Percentiles rank a stretch among this genome's conserved stretches.
Conservation (phyloP, 306 rosid species). For the Medicago arabica region DNA sequence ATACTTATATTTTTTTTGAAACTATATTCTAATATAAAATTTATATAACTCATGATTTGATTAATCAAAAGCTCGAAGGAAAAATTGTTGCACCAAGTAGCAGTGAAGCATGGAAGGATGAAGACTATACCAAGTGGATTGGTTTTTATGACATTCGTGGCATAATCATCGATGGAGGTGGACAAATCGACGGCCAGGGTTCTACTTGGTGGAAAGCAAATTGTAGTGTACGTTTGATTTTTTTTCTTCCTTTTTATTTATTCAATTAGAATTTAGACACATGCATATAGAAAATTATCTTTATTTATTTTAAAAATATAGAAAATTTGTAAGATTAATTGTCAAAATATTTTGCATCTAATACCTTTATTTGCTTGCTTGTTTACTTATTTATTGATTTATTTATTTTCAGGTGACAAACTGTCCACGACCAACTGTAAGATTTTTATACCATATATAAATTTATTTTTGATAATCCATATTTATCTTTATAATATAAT, state of each 20-base stretch:
- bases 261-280: too few relatives aligned
- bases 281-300: background rate
- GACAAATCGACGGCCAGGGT: slow-evolving; percentile 39
- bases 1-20: background rate
- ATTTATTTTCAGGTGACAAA: background rate
- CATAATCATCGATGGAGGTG: slow-evolving; percentile 36
- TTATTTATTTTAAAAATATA: too few relatives aligned
- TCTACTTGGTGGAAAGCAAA: slow-evolving; percentile 37
- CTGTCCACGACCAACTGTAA: slow-evolving; percentile 38
- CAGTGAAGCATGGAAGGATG: background rate
- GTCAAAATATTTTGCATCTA: too few relatives aligned
- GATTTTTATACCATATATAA: background rate
- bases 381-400: too few relatives aligned
- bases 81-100: slow-evolving; percentile 40
- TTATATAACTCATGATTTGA: too few relatives aligned
- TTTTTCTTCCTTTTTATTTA: background rate
- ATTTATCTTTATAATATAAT: too few relatives aligned
- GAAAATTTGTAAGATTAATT: too few relatives aligned
- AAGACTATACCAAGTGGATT: slow-evolving; percentile 20
- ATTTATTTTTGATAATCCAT: background rate
- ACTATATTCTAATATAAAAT: too few relatives aligned
- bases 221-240: background rate
- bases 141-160: background rate
- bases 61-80: slow-evolving; percentile 37
- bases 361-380: too few relatives aligned